Evolutionary conservation across 331 rosid genomes (phyloP), one percentile per base, ranked within the genome.

Genomic region (Ulmus americana): DNA sequence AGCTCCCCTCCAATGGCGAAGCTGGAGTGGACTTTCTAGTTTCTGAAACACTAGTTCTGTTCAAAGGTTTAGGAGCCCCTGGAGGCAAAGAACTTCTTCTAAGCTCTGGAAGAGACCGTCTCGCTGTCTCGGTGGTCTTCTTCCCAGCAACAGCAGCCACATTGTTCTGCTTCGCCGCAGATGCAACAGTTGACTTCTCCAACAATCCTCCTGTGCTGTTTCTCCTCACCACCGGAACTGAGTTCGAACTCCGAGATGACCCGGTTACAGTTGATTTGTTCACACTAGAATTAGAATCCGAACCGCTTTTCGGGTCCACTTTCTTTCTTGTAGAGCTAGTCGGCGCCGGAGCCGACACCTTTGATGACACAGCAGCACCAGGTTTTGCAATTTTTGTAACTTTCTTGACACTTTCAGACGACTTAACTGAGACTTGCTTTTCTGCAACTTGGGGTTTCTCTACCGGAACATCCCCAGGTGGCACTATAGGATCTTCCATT

Each of bases 71-170:
- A 48, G 80, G 47, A 64, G 56, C 75, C 50, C 68, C 78, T 47
- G 82, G 75, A 74, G 95, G 70, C 52, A 82, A 5, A 9, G 91
- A 87, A 79, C 86, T 84, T 43, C 89, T 83, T 73, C 85, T 82
- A 20, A 69, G 85, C 69, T 87, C 98, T 1, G 95, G 95, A 28
- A 85, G 84, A 55, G 95, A 87, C 82, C 79, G 81, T 76, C 91
- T 81, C 0, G 57, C 68, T 10, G 88, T 39, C 61, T 84, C 91
- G 3, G 59, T 5, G 7, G 75, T 65, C 72, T 50, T 85, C 71
- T n/a, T 72, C 13, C 77, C 73, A 14, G 77, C 72, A 61, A 58
- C 40, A 11, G 77, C 62, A 47, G 74, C 74, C 3, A 53, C 72
- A 51, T 50, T 60, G 73, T n/a, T 50, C 77, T 61, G 81, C 50